Evolutionary conservation across 2,329 filamentous ascomycete species (phyloP).

Genomic region (Dothideomycetes sp.): DNA sequence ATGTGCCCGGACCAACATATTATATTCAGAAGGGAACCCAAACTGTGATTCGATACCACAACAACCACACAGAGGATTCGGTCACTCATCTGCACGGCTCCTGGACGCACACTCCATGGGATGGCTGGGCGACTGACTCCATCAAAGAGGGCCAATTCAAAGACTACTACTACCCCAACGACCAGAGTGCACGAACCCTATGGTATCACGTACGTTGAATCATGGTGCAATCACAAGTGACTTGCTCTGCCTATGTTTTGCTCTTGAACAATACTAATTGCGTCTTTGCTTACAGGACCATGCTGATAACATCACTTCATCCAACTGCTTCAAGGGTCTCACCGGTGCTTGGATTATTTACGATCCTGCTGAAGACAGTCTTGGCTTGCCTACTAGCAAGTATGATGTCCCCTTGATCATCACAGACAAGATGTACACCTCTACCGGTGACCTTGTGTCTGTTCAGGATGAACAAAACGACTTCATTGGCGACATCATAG

Average conservation of each 20-base stretch:
- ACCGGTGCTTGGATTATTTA: slow-evolving; percentile 47
- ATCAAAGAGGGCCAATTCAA: slow-evolving; percentile 47
- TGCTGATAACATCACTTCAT: slow-evolving; percentile 36
- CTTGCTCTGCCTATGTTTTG: slow-evolving; percentile 4
- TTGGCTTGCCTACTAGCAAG: slow-evolving; percentile 40
- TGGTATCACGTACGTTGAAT: neutral
- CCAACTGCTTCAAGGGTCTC: slow-evolving; percentile 49
- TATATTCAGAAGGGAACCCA: slow-evolving; percentile 39
- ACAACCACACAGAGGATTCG: slow-evolving; percentile 35
- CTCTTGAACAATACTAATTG: too few species aligned
- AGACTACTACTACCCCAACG: slow-evolving; percentile 55
- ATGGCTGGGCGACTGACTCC: slow-evolving; percentile 47
- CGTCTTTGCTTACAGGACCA: slow-evolving; percentile 37
- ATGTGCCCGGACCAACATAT: slow-evolving; percentile 44
- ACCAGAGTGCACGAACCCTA: slow-evolving; percentile 32
- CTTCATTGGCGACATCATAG: slow-evolving; percentile 49
- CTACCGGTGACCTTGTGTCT: slow-evolving; percentile 42
- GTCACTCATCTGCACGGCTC: slow-evolving; percentile 47
- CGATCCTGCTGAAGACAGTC: slow-evolving; percentile 41
- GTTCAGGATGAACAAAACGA: slow-evolving; percentile 34
- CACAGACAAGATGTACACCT: slow-evolving; percentile 43
- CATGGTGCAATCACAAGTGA: neutral
- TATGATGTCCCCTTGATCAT: slow-evolving; percentile 48
- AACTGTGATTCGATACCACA: slow-evolving; percentile 44
- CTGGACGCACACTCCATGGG: slow-evolving; percentile 37